These are phyloP conservation scores for Peronospora farinosa DNA, from an alignment of 352 stramenopile genomes.

Conservation along the genomic window DNA sequence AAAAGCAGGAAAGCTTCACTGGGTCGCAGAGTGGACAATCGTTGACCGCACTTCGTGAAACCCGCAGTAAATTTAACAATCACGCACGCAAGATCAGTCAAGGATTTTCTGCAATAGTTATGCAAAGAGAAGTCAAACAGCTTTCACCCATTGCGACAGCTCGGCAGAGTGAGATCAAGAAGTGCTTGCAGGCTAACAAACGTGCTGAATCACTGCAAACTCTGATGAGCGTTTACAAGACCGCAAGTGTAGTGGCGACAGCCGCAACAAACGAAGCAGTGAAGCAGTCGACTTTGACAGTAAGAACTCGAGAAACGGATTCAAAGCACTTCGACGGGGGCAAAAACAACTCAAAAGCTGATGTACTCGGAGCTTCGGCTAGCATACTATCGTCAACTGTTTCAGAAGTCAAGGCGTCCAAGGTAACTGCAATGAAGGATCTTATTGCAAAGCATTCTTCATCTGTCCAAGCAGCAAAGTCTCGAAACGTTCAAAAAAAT, in stretches of 20 bases:
- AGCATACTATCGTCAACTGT: slow-evolving; percentile 6
- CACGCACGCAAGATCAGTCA: not conserved
- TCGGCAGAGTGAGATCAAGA: slow-evolving; percentile 21
- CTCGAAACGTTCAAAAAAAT: slow-evolving; percentile 2
- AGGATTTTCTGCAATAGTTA: slow-evolving; percentile 2
- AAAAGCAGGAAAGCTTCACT: slow-evolving; percentile 3
- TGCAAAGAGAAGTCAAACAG: slow-evolving; percentile 5
- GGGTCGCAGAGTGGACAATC: not conserved
- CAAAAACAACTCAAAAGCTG: slow-evolving; percentile 8
- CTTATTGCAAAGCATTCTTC: slow-evolving; percentile 30
- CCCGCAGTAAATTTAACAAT: not conserved
- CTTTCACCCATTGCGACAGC: slow-evolving; percentile 8
- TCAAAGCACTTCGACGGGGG: slow-evolving; percentile 14
- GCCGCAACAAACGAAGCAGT: slow-evolving; percentile 1
- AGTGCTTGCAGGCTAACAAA: slow-evolving; percentile 21
- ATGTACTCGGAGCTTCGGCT: not conserved
- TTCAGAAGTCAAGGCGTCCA: slow-evolving; percentile 13
- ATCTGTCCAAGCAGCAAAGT: slow-evolving; percentile 4
- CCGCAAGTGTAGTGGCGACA: not conserved
- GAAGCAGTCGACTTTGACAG: slow-evolving; percentile 6
- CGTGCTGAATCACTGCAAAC: slow-evolving; percentile 21
- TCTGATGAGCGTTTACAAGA: slow-evolving; percentile 21
- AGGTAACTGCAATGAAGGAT: slow-evolving; percentile 28
- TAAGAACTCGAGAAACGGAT: not conserved
- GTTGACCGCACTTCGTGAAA: not conserved